A percentile compares a stretch with the other conserved stretches of the same genome.
phyloP scores from a whole-genome alignment of 1,284 basidiomycete species.

The Sanguinoderma infundibulare region DNA sequence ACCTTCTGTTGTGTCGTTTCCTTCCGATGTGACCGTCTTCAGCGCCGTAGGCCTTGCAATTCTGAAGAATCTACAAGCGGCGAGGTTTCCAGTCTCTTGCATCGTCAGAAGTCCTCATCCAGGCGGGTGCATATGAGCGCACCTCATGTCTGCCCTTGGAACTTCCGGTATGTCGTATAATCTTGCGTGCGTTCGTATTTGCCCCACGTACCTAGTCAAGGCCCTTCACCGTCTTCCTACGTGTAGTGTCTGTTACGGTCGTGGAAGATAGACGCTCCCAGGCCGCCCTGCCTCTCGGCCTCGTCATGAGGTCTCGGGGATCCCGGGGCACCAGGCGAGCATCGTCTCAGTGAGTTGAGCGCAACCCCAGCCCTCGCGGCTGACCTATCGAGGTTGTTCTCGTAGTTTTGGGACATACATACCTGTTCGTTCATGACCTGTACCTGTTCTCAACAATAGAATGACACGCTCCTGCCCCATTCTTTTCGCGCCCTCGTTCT shows the following conservation, averaged over 20 bases:
- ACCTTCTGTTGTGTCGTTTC: not conserved
- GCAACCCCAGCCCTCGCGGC: constrained; percentile 34
- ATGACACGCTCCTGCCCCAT: constrained; percentile 5
- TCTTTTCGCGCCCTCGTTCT: constrained; percentile 6
- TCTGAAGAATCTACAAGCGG: not conserved
- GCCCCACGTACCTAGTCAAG: constrained; percentile 54
- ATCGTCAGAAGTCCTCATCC: not conserved
- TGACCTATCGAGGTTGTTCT: constrained; percentile 38
- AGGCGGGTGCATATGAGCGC: not conserved
- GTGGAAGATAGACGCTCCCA: constrained; percentile 33
- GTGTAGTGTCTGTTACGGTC: constrained; percentile 50
- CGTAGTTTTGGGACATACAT: constrained; percentile 68
- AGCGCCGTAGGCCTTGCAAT: not conserved
- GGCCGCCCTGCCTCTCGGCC: constrained; percentile 24
- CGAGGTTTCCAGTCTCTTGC: not conserved
- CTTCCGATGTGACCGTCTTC: not conserved
- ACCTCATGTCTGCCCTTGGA: not conserved
- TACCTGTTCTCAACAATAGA: constrained; percentile 1
- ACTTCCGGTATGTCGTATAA: not conserved
- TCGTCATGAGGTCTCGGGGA: constrained; percentile 41
- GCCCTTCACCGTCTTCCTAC: constrained; percentile 31
- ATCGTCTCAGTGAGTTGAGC: constrained; percentile 62
- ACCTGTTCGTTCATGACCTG: not conserved
- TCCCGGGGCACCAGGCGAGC: constrained; percentile 41
- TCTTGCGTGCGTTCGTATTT: not conserved